A percentile compares a stretch with the other conserved stretches of the same genome.
These are phyloP conservation scores for Hibiscus trionum DNA, from an alignment of 345 rosid species.

Conservation along the genomic window DNA sequence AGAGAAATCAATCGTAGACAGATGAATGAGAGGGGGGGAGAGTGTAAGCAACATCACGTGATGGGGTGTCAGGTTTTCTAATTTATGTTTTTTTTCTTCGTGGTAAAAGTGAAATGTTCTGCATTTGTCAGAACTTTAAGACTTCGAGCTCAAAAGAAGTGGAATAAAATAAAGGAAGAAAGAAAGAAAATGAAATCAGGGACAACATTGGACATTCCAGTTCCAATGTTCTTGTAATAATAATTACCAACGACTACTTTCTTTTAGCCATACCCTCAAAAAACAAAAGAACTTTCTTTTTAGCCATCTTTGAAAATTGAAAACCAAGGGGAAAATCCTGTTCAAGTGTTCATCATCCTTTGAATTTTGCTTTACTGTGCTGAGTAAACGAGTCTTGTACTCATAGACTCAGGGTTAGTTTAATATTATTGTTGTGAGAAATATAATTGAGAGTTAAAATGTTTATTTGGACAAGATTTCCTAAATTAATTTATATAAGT, in stretches of 20 bases:
- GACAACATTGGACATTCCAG: background rate
- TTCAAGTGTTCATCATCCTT: too few relatives aligned
- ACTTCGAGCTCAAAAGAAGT: background rate
- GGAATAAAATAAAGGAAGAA: background rate
- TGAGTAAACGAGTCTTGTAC: background rate
- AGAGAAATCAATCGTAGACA: background rate
- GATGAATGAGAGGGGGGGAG: background rate
- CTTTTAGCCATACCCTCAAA: too few relatives aligned
- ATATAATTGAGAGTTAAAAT: too few relatives aligned
- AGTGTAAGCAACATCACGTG: slow-evolving; percentile 40
- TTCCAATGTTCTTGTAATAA: background rate
- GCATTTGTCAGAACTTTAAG: slow-evolving; percentile 4
- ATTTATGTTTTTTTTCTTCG: background rate
- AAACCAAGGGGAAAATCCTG: too few relatives aligned
- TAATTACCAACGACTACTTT: background rate
- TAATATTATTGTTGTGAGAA: too few relatives aligned
- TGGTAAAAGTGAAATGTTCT: slow-evolving; percentile 4
- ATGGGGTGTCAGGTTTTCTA: slow-evolving; percentile 31
- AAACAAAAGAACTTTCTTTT: too few relatives aligned
- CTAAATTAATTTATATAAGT: too few relatives aligned
- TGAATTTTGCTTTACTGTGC: too few relatives aligned
- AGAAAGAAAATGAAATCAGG: too few relatives aligned
- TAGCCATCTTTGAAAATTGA: background rate
- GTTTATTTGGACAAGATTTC: too few relatives aligned
- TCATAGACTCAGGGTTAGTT: too few relatives aligned